A percentile compares a stretch with the other conserved stretches of the same genome.
Conservation (phyloP, 768 basidiomycete genomes). For the Phanerodontia chrysosporium region DNA sequence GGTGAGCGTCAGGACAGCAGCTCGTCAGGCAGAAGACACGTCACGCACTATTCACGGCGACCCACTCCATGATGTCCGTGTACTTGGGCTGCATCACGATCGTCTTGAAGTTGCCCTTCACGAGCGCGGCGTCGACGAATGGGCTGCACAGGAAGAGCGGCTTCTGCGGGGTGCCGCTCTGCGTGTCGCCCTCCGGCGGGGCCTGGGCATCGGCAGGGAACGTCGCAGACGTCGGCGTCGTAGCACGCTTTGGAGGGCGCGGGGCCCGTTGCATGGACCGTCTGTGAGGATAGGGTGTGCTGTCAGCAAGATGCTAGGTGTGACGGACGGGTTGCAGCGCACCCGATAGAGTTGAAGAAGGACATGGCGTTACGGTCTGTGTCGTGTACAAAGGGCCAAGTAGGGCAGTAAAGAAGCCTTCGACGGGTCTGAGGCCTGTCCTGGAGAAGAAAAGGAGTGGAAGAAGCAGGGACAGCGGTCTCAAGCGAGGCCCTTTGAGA, state of each 20-base stretch:
- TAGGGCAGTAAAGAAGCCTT: neutral
- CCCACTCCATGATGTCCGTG: constrained; percentile 95
- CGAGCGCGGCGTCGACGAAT: constrained; percentile 91
- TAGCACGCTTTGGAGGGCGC: constrained; percentile 66
- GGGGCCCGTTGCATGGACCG: constrained; percentile 74
- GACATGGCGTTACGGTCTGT: constrained; percentile 45
- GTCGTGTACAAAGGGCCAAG: neutral
- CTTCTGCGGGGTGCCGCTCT: constrained; percentile 37
- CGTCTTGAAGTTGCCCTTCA: constrained; percentile 98
- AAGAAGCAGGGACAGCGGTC: neutral
- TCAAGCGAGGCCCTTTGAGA: neutral
- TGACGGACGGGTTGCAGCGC: constrained; percentile 17
- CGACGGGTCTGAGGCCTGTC: neutral
- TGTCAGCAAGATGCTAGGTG: neutral
- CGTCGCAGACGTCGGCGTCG: constrained; percentile 64
- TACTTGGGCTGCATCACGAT: constrained; percentile 96
- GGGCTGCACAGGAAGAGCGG: constrained; percentile 90
- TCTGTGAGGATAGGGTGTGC: constrained; percentile 29
- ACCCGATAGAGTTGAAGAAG: constrained; percentile 83
- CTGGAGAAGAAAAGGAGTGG: neutral
- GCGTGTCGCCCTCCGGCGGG: neutral
- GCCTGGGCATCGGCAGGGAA: neutral
- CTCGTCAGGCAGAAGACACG: neutral
- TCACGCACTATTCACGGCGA: constrained; percentile 84
- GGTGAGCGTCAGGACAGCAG: neutral